Percentiles rank a stretch among this genome's conserved stretches.
These are phyloP conservation scores for Phytophthora tubulina DNA, from an alignment of 352 stramenopile species.

Conservation along the genomic window DNA sequence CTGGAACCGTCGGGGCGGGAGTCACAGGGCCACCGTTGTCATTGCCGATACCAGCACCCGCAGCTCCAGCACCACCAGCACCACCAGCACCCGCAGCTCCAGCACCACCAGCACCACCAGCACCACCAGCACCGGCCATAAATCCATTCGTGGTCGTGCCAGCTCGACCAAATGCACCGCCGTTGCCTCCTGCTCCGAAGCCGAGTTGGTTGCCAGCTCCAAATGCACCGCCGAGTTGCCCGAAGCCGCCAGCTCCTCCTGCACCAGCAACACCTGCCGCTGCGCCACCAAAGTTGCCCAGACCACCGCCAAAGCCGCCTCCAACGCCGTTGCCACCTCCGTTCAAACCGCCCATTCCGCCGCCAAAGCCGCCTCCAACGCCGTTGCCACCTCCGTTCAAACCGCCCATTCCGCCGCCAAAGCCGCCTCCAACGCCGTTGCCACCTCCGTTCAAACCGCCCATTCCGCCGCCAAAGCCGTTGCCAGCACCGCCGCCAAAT, in stretches of 20 bases:
- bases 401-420: not conserved
- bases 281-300: not conserved
- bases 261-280: not conserved
- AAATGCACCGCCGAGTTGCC: slow-evolving; percentile 11
- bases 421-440: not conserved
- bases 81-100: not conserved
- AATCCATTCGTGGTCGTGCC: slow-evolving; percentile 14
- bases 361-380: not conserved
- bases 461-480: slow-evolving; percentile 4
- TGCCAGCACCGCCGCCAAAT: slow-evolving; percentile 20
- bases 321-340: slow-evolving; percentile 1
- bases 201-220: slow-evolving; percentile 12
- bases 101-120: not conserved
- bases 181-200: slow-evolving; percentile 8
- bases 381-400: slow-evolving; percentile 9
- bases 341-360: slow-evolving; percentile 6
- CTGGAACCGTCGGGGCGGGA: slow-evolving; percentile 32
- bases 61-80: not conserved
- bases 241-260: slow-evolving; percentile 3
- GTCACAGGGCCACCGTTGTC: slow-evolving; percentile 17
- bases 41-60: slow-evolving; percentile 1
- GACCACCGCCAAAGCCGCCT: not conserved
- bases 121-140: not conserved
- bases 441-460: slow-evolving; percentile 5
- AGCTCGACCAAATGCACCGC: slow-evolving; percentile 6